These are phyloP conservation scores for Aphanocladium album DNA, from an alignment of 2,329 filamentous ascomycete genomes.

Conservation along the genomic window DNA sequence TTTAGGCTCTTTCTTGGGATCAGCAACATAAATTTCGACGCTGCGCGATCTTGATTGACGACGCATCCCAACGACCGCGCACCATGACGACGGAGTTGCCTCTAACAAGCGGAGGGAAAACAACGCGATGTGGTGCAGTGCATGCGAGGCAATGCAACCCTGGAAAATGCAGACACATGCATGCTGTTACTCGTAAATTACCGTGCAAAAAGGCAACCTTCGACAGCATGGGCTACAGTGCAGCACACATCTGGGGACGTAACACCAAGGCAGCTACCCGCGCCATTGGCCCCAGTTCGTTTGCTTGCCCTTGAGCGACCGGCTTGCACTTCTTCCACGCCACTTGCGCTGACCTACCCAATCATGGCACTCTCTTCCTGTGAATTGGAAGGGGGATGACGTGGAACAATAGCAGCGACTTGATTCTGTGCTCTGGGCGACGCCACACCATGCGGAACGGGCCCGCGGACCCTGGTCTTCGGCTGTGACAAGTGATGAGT, in stretches of 20 bases:
- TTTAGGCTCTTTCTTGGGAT: too few relatives aligned
- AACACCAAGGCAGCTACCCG: neutral
- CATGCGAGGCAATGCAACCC: neutral
- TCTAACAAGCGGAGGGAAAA: neutral
- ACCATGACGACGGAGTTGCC: neutral
- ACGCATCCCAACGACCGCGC: neutral
- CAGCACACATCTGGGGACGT: neutral
- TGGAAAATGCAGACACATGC: neutral
- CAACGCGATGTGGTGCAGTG: neutral
- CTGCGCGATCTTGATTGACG: neutral
- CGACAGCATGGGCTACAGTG: neutral
- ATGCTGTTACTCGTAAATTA: neutral
- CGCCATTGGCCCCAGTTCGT: neutral
- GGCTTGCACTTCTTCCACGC: neutral
- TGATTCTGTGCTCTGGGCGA: neutral
- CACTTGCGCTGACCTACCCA: too few relatives aligned
- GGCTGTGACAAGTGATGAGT: neutral
- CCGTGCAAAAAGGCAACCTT: neutral
- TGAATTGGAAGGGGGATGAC: neutral
- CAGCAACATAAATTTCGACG: neutral
- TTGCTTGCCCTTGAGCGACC: neutral
- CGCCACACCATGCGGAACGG: neutral
- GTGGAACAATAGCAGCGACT: neutral
- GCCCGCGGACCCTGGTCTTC: neutral
- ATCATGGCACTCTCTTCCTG: neutral